Percentiles rank a stretch among this genome's conserved stretches.
Conservation (phyloP, 495 filamentous ascomycete species). For the Talaromyces liani region DNA sequence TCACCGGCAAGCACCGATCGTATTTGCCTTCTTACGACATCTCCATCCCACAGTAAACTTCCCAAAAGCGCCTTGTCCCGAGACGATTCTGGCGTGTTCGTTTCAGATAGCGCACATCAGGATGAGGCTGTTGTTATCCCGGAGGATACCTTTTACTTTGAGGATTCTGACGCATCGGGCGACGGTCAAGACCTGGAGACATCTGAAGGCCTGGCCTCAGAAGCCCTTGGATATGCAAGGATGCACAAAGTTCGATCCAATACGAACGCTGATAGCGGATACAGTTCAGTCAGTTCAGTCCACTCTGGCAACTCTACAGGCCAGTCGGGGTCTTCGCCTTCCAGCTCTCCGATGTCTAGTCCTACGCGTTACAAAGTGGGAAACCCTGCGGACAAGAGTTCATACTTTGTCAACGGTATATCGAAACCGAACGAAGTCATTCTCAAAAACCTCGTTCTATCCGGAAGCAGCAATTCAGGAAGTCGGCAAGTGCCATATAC, state of each 20-base stretch:
- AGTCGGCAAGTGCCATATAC: neutral
- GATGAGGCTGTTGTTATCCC: conserved; percentile 5
- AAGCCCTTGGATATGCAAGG: neutral
- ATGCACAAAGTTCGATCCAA: conserved; percentile 12
- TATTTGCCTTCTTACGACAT: conserved; percentile 1
- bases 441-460: neutral
- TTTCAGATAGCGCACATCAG: neutral
- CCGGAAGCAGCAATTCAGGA: neutral
- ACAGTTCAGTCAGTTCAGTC: conserved; percentile 22
- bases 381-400: neutral
- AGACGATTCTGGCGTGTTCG: neutral
- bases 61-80: neutral
- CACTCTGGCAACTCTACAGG: neutral
- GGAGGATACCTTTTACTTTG: neutral
- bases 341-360: neutral
- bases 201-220: neutral
- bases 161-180: neutral
- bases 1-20: conserved; percentile 38
- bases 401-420: neutral
- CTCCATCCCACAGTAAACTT: neutral
- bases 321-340: neutral
- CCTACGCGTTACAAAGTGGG: neutral
- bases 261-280: conserved; percentile 35
- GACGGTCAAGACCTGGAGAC: neutral
- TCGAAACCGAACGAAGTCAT: neutral